phyloP scores from a whole-genome alignment of 805 yeast genomes.

The Yarrowia alimentaria region DNA sequence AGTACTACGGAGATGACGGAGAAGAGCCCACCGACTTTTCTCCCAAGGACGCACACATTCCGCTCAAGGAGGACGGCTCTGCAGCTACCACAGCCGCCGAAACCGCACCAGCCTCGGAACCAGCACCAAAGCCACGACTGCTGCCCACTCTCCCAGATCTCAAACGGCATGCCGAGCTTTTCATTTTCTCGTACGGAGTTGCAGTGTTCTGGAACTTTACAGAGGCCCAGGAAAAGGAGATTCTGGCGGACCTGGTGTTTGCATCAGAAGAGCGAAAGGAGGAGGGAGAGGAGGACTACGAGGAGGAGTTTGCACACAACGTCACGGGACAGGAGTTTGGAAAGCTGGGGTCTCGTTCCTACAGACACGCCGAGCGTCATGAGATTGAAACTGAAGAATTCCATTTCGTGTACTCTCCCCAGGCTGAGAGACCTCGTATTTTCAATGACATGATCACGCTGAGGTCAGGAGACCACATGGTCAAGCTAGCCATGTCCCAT shows the following conservation, averaged over 20 bases:
- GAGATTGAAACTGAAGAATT: constrained; percentile 92
- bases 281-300: constrained; percentile 20
- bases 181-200: constrained; percentile 86
- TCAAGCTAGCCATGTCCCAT: constrained; percentile 89
- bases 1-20: constrained; percentile 46
- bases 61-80: neutral
- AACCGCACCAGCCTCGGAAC: neutral
- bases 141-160: constrained; percentile 37
- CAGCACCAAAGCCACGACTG: neutral
- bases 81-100: neutral
- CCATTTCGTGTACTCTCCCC: constrained; percentile 61
- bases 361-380: constrained; percentile 72
- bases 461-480: constrained; percentile 86
- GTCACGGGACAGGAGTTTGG: constrained; percentile 23
- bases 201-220: constrained; percentile 98
- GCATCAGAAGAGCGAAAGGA: constrained; percentile 40
- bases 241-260: constrained; percentile 86
- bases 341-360: constrained; percentile 46
- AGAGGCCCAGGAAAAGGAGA: constrained; percentile 87
- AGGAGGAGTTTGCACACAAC: constrained; percentile 15
- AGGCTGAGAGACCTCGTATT: constrained; percentile 48
- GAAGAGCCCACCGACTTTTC: constrained; percentile 22
- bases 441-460: constrained; percentile 93
- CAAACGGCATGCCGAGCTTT: constrained; percentile 70
- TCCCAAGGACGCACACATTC: constrained; percentile 12